Conservation (phyloP, 495 filamentous ascomycete species). For the Aspergillus steynii region DNA sequence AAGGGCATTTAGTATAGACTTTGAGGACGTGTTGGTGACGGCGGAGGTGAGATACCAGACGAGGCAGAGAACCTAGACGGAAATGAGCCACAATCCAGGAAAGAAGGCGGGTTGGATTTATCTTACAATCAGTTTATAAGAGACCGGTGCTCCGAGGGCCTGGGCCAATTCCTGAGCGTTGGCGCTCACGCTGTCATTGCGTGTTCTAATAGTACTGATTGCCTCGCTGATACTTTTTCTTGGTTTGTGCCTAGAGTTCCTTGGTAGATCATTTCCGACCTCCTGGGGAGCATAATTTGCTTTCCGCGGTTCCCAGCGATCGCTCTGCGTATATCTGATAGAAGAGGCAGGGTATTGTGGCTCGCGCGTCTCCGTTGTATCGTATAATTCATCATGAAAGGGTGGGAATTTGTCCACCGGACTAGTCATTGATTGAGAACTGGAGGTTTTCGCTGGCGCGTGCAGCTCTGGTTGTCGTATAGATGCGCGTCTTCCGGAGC, state of each 20-base stretch:
- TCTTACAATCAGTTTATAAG: slow-evolving; percentile 81
- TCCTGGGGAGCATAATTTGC: slow-evolving; percentile 33
- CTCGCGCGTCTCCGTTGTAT: slow-evolving; percentile 28
- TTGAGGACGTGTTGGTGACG: slow-evolving; percentile 95
- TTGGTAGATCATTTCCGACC: slow-evolving; percentile 42
- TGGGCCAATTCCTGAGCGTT: slow-evolving; percentile 93
- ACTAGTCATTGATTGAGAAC: slow-evolving; percentile 37
- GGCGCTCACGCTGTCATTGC: slow-evolving; percentile 80
- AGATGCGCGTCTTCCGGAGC: slow-evolving; percentile 46
- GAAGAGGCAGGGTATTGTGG: slow-evolving; percentile 28
- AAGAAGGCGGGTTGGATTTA: not conserved
- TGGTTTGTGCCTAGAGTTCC: slow-evolving; percentile 60
- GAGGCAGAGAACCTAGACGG: slow-evolving; percentile 68
- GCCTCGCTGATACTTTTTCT: slow-evolving; percentile 87
- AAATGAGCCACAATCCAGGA: slow-evolving; percentile 16
- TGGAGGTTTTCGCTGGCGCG: slow-evolving; percentile 28
- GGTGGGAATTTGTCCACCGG: slow-evolving; percentile 47
- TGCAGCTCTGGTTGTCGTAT: slow-evolving; percentile 44
- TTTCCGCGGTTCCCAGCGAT: slow-evolving; percentile 43
- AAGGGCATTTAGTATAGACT: slow-evolving; percentile 92
- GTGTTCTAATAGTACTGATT: slow-evolving; percentile 72
- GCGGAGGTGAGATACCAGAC: slow-evolving; percentile 95
- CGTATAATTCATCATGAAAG: slow-evolving; percentile 38
- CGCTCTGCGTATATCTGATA: slow-evolving; percentile 34
- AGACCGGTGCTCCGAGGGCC: slow-evolving; percentile 86